Base-by-base conservation (phyloP, 2,329 filamentous ascomycete species). In the Lasiodiplodia gonubiensis region DNA sequence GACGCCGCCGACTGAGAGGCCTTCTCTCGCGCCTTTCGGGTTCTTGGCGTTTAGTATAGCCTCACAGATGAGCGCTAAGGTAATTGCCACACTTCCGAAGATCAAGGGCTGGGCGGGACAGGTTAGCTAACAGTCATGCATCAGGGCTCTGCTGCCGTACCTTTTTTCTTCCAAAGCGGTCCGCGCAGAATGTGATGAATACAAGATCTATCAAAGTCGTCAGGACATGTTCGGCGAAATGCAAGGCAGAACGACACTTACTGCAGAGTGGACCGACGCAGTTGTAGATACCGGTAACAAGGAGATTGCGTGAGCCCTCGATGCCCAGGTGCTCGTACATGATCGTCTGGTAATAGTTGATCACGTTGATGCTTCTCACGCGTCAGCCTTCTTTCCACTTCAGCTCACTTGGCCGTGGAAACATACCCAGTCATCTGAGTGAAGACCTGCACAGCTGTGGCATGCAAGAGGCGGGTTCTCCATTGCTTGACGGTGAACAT, bases 361-460 rank as follows among this genome's bases (percentile, higher is more conserved):
- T 89, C 27, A 89, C 84, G 71, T 89, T 83, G 68, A 79, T 79
- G 27, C 76, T 78, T 30, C 21, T 21, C 23, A 14, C 7, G 30
- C 4, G 53, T 66, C 6, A 65, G 61, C 42, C 18, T 35, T 21
- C 46, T 4, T 37, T 23, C 12, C 4, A 25, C 4, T n/a, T 8
- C 11, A 35, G 39, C 25, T 4, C 10, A 6, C 27, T 12, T 11
- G 30, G 33, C n/a, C 11, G 21, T 1, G 14, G 4, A 7, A 8
- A 68, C 74, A 57, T 75, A 79, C 79, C 86, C 86, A n/a, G 83
- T 85, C 72, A 90, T 85, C 70, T 90, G 88, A 57, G 88, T 88
- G 71, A 91, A 89, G 69, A 88, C 83, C 74, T 92, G 88, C 48
- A 89, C 85, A 37, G 86, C 77, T 51, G 85, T 85, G 25, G 86